Evolutionary conservation across 345 rosid species (phyloP).

Genomic region (Luvunga scandens): DNA sequence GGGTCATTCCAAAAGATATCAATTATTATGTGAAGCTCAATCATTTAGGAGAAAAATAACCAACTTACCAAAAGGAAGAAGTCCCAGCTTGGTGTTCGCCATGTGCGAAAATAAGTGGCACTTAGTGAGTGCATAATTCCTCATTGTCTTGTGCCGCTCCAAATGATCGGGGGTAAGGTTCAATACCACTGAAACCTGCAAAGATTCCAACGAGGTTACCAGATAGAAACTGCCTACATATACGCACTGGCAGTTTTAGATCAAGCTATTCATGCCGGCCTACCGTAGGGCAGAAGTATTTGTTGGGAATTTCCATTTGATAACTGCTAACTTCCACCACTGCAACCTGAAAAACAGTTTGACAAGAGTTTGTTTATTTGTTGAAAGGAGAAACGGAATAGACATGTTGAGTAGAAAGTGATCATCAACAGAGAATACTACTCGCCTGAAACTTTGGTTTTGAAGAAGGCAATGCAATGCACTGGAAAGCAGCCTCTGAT

Average conservation of each 20-base stretch:
- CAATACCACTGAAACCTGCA: slow-evolving; percentile 31
- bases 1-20: background rate
- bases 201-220: background rate
- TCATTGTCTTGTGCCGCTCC: slow-evolving; percentile 37
- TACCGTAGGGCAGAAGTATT: slow-evolving; percentile 29
- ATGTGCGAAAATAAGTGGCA: slow-evolving; percentile 34
- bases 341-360: slow-evolving; percentile 26
- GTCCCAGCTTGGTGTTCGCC: slow-evolving; percentile 23
- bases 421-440: background rate
- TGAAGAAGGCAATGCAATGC: slow-evolving; percentile 6
- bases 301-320: slow-evolving; percentile 36
- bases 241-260: background rate
- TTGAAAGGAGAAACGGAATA: background rate
- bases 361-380: background rate
- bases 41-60: background rate
- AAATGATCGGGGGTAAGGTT: slow-evolving; percentile 40
- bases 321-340: slow-evolving; percentile 41
- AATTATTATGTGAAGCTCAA: background rate
- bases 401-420: background rate
- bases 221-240: background rate
- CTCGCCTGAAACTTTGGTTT: slow-evolving; percentile 23
- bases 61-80: slow-evolving; percentile 23
- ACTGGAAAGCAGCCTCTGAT: slow-evolving; percentile 23
- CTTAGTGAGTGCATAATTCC: slow-evolving; percentile 29
- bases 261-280: background rate